Base-by-base conservation (phyloP, 2,329 filamentous ascomycete species). In the Chaetomium olivaceum region DNA sequence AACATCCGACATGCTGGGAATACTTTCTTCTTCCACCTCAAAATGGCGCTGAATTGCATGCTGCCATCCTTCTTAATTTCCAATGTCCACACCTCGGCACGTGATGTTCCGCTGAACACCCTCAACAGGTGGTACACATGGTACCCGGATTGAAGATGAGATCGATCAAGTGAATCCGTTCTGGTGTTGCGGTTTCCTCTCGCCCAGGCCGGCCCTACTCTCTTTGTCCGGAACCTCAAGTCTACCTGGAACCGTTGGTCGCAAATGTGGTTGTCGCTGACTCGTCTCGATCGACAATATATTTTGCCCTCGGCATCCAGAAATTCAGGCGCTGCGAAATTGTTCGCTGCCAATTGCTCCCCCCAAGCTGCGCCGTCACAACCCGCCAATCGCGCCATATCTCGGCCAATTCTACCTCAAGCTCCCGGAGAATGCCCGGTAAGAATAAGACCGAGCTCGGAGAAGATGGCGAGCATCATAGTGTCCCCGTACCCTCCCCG, bases 361-460 rank as follows among this genome's bases (percentile, higher is more conserved):
- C n/a, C 16, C 43, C 16, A 43, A n/a, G 55, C 56, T n/a, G 51
- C 56, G 64, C 60, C 60, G 57, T 56, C 48, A 48, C 54, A 54
- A 33, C 51, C 52, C 58, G 54, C 64, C 64, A 62, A 62, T 66
- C 43, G 60, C 55, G 59, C 39, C 64, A 59, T 39, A 55, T 50
- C 36, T 52, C 58, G 61, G 61, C 58, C 61, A 58, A 61, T 23
- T 21, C 36, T 43, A 29, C 43, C 12, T 62, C 56, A 27, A 54
- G 27, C 61, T 39, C 11, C 64, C 58, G 58, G 65, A 63, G 7
- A 69, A 69, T 69, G 68, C 56, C 63, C 48, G 56, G 21, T 33
- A 71, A 65, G 60, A 68, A 67, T 59, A 68, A 51, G 54, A 27
- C 63, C 16, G 63, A 46, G 43, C 5, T 62, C 56, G 63, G 50